phyloP scores from a whole-genome alignment of 176 grass and related monocot species.

The Panicum miliaceum region DNA sequence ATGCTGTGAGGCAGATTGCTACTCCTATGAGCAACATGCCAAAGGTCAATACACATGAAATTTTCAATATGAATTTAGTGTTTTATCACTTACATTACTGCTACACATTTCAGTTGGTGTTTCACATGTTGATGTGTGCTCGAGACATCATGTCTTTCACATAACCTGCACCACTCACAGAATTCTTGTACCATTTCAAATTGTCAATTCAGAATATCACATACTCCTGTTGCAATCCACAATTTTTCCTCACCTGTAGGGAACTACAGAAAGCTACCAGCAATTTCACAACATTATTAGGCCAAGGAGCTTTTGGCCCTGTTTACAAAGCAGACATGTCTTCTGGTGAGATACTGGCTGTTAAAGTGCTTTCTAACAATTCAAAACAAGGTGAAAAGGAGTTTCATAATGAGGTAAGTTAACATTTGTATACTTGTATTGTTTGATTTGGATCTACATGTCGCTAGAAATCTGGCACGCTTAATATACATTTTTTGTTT shows the following conservation, averaged over 20 bases:
- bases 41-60: background rate
- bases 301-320: slow-evolving; percentile 90
- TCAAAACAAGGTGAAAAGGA: slow-evolving; percentile 98
- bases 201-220: background rate
- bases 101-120: slow-evolving; percentile 3
- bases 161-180: background rate
- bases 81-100: slow-evolving; percentile 1
- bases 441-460: background rate
- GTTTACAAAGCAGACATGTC: slow-evolving; percentile 93
- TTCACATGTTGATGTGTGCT: background rate
- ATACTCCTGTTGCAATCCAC: slow-evolving; percentile 24
- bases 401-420: slow-evolving; percentile 88
- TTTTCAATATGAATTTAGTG: background rate
- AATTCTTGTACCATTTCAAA: slow-evolving; percentile 6
- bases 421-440: slow-evolving; percentile 28
- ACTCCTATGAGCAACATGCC: background rate
- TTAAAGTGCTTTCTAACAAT: slow-evolving; percentile 85
- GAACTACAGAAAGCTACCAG: slow-evolving; percentile 87
- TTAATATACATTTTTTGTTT: slow-evolving; percentile 30
- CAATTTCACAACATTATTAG: slow-evolving; percentile 92
- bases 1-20: background rate
- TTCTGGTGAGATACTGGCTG: slow-evolving; percentile 88
- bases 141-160: background rate
- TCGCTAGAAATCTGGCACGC: slow-evolving; percentile 19
- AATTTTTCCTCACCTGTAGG: slow-evolving; percentile 49